Conservation (phyloP, 1,284 basidiomycete species). For the Farysia itapuensis region DNA sequence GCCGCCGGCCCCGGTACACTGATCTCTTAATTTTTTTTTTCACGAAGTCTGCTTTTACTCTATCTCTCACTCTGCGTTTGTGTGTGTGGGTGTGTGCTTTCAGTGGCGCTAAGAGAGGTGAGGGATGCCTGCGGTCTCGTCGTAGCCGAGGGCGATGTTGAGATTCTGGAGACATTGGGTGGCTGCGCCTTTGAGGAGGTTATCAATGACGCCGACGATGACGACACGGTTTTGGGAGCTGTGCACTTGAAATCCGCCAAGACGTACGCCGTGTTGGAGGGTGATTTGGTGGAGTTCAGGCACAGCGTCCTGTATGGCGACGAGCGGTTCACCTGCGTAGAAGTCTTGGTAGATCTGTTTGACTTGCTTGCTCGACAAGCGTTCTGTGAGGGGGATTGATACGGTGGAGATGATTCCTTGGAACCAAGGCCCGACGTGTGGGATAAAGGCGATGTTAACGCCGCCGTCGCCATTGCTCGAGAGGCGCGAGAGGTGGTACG, state of each 20-base stretch:
- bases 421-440: slow-evolving; percentile 90
- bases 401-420: slow-evolving; percentile 88
- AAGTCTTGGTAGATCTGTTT: slow-evolving; percentile 74
- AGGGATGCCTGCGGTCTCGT: slow-evolving; percentile 82
- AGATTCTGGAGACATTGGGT: slow-evolving; percentile 96
- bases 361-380: slow-evolving; percentile 73
- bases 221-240: slow-evolving; percentile 84
- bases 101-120: too few species aligned
- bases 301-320: slow-evolving; percentile 70
- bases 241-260: slow-evolving; percentile 93
- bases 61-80: too few species aligned
- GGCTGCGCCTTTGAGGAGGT: slow-evolving; percentile 93
- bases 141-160: slow-evolving; percentile 89
- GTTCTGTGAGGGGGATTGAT: slow-evolving; percentile 74
- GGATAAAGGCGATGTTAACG: slow-evolving; percentile 81
- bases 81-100: too few species aligned
- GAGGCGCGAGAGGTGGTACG: slow-evolving; percentile 74
- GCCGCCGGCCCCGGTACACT: too few species aligned
- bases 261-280: slow-evolving; percentile 81
- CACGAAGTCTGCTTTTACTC: too few species aligned
- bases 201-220: slow-evolving; percentile 77
- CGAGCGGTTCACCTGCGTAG: slow-evolving; percentile 74
- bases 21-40: too few species aligned
- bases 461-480: not conserved
- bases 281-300: slow-evolving; percentile 78